Evolutionary conservation across 2,329 filamentous ascomycete genomes (phyloP).

Genomic region (Aureobasidium melanogenum): DNA sequence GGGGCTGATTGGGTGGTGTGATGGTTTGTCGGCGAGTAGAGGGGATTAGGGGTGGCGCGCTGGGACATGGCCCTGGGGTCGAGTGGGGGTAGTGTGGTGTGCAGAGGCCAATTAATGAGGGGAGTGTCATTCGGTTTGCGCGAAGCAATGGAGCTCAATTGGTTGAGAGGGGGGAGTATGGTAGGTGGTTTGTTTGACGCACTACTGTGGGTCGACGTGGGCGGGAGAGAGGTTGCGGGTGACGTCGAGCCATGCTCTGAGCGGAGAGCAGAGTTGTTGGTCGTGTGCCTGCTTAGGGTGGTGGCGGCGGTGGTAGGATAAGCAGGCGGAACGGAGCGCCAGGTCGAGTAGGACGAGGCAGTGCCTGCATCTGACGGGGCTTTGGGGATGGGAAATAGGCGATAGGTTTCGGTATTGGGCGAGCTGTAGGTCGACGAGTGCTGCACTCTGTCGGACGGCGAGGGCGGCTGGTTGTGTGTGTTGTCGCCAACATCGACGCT

Average conservation of each 20-base stretch:
- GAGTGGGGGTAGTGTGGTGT: constrained; percentile 4
- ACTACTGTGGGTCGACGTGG: not conserved
- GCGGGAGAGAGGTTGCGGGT: not conserved
- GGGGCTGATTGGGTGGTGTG: not conserved
- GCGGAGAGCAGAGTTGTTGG: not conserved
- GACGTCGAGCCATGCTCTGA: not conserved
- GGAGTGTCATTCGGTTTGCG: not conserved
- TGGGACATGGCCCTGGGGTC: not conserved
- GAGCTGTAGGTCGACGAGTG: not conserved
- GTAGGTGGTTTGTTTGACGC: not conserved
- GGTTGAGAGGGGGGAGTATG: not conserved
- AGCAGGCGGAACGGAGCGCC: not conserved
- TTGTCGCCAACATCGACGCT: not conserved
- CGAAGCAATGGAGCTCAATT: not conserved
- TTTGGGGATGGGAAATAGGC: not conserved
- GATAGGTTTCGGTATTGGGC: not conserved
- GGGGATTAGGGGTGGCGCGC: not conserved
- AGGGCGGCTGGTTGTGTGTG: not conserved
- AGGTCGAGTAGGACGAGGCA: not conserved
- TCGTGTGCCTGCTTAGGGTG: not conserved
- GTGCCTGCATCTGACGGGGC: not conserved
- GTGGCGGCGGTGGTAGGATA: not conserved
- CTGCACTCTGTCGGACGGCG: not conserved
- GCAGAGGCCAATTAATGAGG: constrained; percentile 9
- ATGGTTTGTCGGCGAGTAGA: not conserved